A percentile compares a stretch with the other conserved stretches of the same genome.
Conservation (phyloP, 371 early-diverging fungal genomes). For the Mortierella sp. region DNA sequence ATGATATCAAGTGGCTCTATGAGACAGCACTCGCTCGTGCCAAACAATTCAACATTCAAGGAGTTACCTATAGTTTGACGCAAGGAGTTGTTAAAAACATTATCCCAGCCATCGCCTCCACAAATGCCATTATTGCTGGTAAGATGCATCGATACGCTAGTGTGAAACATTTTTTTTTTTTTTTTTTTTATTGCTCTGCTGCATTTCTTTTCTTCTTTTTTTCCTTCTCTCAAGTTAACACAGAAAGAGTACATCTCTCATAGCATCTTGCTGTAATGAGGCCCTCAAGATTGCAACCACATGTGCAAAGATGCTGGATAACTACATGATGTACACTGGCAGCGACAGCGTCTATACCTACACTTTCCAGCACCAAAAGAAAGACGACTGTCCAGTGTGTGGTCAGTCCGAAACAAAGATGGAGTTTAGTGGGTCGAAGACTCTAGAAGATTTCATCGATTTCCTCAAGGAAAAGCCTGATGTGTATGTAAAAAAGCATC, state of each 20-base stretch:
- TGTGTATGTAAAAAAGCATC: conserved; percentile 58
- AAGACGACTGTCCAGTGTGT: conserved; percentile 93
- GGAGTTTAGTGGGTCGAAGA: conserved; percentile 58
- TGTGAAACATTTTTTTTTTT: neutral
- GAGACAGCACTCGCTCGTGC: conserved; percentile 82
- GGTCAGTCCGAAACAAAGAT: conserved; percentile 64
- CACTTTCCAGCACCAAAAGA: conserved; percentile 86
- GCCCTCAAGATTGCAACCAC: conserved; percentile 91
- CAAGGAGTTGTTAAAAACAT: conserved; percentile 94
- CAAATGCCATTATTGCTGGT: conserved; percentile 78
- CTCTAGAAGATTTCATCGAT: conserved; percentile 79
- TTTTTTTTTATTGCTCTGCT: neutral
- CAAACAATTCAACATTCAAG: conserved; percentile 82
- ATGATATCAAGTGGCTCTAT: conserved; percentile 91
- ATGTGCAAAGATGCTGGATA: conserved; percentile 80
- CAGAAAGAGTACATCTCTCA: neutral
- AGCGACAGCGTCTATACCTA: conserved; percentile 91
- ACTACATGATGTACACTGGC: conserved; percentile 97
- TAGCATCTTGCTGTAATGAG: conserved; percentile 94
- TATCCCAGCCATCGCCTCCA: conserved; percentile 81
- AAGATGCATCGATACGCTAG: neutral
- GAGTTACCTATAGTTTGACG: conserved; percentile 92
- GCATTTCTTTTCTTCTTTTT: neutral
- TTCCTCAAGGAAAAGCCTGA: conserved; percentile 76
- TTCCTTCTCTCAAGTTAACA: conserved; percentile 6